Conservation (phyloP, 148 eudicot species). For the Persicaria tinctoria region DNA sequence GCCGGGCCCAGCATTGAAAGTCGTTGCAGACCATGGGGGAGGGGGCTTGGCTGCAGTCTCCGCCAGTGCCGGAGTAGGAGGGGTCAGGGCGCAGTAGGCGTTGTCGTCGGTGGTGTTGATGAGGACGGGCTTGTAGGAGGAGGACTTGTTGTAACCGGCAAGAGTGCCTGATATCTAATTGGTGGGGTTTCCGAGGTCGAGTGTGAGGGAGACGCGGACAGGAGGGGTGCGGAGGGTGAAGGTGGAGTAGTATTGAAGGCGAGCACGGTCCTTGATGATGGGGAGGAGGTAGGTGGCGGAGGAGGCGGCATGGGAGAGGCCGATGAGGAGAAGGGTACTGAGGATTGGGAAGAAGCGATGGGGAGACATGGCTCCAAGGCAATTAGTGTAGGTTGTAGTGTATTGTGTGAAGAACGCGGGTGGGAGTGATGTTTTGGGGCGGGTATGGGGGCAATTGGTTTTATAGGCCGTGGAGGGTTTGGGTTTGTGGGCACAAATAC, state of each 20-base stretch:
- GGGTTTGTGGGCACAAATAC: too few species aligned
- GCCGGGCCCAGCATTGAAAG: background rate
- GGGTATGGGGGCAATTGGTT: too few species aligned
- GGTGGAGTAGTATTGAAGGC: constrained; percentile 25
- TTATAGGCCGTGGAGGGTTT: too few species aligned
- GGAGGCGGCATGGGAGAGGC: background rate
- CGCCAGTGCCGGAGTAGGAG: constrained; percentile 16
- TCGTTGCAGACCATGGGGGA: too few species aligned
- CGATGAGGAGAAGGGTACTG: background rate
- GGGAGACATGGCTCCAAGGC: background rate
- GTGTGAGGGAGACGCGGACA: constrained; percentile 10
- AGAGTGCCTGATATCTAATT: constrained; percentile 25
- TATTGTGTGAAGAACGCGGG: too few species aligned
- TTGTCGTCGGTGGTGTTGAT: constrained; percentile 16
- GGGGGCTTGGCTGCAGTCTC: background rate
- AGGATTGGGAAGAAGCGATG: background rate
- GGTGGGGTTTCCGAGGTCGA: constrained; percentile 25
- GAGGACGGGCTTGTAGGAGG: constrained; percentile 15
- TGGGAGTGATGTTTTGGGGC: too few species aligned
- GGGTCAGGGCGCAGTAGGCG: constrained; percentile 20
- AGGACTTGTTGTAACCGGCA: constrained; percentile 21
- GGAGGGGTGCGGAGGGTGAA: constrained; percentile 26
- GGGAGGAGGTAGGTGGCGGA: constrained; percentile 16
- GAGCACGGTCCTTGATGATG: constrained; percentile 17
- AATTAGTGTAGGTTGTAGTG: too few species aligned